Evolutionary conservation across 116 monocot species (phyloP).

Genomic region (Thalassia testudinum): DNA sequence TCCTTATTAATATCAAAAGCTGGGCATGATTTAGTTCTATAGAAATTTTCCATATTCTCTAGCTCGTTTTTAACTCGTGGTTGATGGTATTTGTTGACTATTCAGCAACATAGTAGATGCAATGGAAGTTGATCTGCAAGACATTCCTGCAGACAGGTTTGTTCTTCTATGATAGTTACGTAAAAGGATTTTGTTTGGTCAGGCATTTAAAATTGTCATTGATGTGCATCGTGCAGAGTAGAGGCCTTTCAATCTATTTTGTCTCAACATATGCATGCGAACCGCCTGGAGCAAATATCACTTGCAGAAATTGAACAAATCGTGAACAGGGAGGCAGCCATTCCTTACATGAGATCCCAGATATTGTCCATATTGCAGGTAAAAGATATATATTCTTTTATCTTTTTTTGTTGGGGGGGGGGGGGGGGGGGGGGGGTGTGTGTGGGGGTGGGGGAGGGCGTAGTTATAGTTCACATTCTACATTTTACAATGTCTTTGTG

Average conservation of each 20-base stretch:
- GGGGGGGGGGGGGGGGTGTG: too few relatives aligned
- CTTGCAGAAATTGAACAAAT: slow-evolving; percentile 59
- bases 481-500: too few relatives aligned
- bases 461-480: too few relatives aligned
- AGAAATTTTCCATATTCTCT: too few relatives aligned
- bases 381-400: neutral
- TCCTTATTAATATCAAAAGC: too few relatives aligned
- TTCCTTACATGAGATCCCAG: slow-evolving; percentile 40
- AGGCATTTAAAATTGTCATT: neutral
- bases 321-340: slow-evolving; percentile 33
- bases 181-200: neutral
- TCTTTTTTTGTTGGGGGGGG: too few relatives aligned
- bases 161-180: neutral
- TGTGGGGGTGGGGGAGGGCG: neutral
- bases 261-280: slow-evolving; percentile 52
- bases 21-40: too few relatives aligned
- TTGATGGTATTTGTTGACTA: too few relatives aligned
- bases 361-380: slow-evolving; percentile 70
- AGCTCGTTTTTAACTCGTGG: too few relatives aligned
- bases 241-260: slow-evolving; percentile 52
- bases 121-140: slow-evolving; percentile 66
- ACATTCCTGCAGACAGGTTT: slow-evolving; percentile 55
- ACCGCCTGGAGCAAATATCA: slow-evolving; percentile 63
- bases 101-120: too few relatives aligned
- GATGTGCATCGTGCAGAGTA: slow-evolving; percentile 40